A percentile compares a stretch with the other conserved stretches of the same genome.
Evolutionary conservation across 176 grass and related monocot species (phyloP).

Genomic region (Panicum miliaceum): DNA sequence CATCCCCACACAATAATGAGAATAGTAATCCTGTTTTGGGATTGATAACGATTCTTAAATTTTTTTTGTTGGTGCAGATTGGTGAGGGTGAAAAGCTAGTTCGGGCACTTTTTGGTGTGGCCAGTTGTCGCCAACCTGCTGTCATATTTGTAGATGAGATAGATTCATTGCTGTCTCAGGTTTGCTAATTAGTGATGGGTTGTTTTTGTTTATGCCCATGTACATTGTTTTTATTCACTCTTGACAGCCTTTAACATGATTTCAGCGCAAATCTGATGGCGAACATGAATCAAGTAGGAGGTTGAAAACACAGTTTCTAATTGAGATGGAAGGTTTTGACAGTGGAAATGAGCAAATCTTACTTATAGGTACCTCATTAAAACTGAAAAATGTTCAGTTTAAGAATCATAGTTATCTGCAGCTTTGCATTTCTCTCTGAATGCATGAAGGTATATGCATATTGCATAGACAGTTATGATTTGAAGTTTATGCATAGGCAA

Average conservation of each 20-base stretch:
- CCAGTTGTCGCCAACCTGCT: slow-evolving; percentile 89
- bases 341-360: slow-evolving; percentile 89
- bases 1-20: background rate
- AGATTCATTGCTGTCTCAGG: slow-evolving; percentile 93
- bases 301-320: slow-evolving; percentile 97
- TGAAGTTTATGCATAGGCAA: slow-evolving; percentile 25
- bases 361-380: slow-evolving; percentile 74
- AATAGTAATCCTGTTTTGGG: slow-evolving; percentile 21
- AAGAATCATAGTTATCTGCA: slow-evolving; percentile 13
- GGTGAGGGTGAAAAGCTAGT: slow-evolving; percentile 98
- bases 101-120: slow-evolving; percentile 94
- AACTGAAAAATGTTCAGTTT: background rate
- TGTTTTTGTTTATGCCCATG: slow-evolving; percentile 33
- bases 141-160: slow-evolving; percentile 99
- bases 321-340: slow-evolving; percentile 99
- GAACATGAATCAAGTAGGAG: slow-evolving; percentile 99
- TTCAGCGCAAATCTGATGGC: slow-evolving; percentile 95
- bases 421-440: background rate
- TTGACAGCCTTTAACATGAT: slow-evolving; percentile 45
- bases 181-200: slow-evolving; percentile 35
- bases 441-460: slow-evolving; percentile 5
- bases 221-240: slow-evolving; percentile 34
- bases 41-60: slow-evolving; percentile 18
- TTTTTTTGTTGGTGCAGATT: slow-evolving; percentile 65
- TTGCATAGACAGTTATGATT: slow-evolving; percentile 14